Evolutionary conservation across 1,284 basidiomycete genomes (phyloP), one percentile per base, ranked within the genome.

Genomic region (Sanghuangporus sanghuang): DNA sequence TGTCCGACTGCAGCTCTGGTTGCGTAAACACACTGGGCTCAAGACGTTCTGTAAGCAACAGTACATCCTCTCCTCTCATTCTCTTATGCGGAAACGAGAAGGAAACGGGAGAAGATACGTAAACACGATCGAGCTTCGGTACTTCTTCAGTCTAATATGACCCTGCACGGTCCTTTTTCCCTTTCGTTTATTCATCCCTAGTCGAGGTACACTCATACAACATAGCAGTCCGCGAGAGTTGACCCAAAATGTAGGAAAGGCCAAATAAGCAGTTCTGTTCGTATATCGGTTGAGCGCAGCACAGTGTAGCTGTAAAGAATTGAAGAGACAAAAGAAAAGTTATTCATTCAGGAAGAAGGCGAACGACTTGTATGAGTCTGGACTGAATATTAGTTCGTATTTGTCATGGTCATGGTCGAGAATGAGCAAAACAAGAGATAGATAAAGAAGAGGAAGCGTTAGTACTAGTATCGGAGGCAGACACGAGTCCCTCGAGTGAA

Each of bases 41-140:
- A 16, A 77, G 78, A 73, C 87, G 88, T 7, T 78, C 77, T n/a
- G 12, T 42, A 11, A 73, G 68, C 85, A 85, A 71, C 89, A 5
- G 27, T 3, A 32, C 27, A 32, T 32, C 27, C 87, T 71, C 87
- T 89, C 48, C 80, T 86, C n/a, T n/a, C n/a, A n/a, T n/a, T 66
- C 89, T 84, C 87, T 89, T 89, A 80, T 85, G 68, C 40, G 57
- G 56, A 63, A 46, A 58, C 11, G 55, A 35, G 55, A 44, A 53
- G 21, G 32, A 53, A 35, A 6, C 12, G 3, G 32, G 52, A 35
- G 32, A 14, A 16, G 14, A 54, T 6, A 54, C 53, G 42, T 32
- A 66, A 59, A 49, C 12, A 42, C 50, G 59, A 40, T 60, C 7
- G 64, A 49, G 23, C n/a, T 48, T 46, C 42, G 16, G 23, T 21